These are phyloP conservation scores for Trichoderma reesei DNA, from an alignment of 495 filamentous ascomycete species.

Conservation along the genomic window DNA sequence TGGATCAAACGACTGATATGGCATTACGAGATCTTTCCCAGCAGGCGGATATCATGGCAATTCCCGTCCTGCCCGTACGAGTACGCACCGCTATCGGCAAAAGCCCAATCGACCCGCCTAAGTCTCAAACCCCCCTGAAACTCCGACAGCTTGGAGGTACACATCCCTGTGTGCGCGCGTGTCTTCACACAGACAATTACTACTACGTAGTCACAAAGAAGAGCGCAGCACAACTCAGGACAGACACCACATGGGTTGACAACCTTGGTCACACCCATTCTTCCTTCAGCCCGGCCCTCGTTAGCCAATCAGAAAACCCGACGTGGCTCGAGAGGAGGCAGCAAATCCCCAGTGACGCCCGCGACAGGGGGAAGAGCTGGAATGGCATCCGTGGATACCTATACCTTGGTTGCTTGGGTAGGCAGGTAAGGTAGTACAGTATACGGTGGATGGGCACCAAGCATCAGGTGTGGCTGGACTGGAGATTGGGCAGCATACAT, in stretches of 20 bases:
- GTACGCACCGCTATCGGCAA: not conserved
- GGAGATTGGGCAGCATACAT: no score
- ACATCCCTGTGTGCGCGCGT: not conserved
- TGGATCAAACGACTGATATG: not conserved
- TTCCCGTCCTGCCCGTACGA: not conserved
- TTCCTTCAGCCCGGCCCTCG: not conserved
- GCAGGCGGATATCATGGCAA: not conserved
- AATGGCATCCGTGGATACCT: no score
- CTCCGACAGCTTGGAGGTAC: not conserved
- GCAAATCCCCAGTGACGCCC: not conserved
- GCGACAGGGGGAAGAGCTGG: not conserved
- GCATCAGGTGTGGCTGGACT: not conserved
- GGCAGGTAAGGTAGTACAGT: not conserved
- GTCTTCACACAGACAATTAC: no score
- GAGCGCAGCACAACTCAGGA: not conserved
- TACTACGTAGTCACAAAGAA: not conserved
- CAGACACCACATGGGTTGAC: not conserved
- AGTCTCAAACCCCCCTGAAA: not conserved
- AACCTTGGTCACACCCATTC: not conserved
- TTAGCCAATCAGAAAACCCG: not conserved
- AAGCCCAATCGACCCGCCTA: not conserved
- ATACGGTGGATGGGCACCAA: not conserved
- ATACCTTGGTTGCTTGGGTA: not conserved
- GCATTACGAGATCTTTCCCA: not conserved
- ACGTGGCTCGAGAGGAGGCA: not conserved